phyloP scores from a whole-genome alignment of 2,329 filamentous ascomycete genomes.

The Nakataea oryzae region DNA sequence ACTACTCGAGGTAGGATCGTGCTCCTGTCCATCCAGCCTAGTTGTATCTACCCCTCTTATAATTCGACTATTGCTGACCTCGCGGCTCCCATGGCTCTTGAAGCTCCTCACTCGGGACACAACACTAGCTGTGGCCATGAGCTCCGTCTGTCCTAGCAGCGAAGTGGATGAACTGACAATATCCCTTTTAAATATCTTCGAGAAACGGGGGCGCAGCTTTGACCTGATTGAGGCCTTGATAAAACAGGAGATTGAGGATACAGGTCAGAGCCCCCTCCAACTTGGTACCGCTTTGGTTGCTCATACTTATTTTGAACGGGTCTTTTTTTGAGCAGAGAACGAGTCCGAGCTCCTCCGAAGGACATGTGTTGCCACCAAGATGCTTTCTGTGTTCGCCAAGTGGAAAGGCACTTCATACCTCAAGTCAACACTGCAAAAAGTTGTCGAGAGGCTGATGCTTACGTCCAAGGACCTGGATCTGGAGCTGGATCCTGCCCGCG shows the following conservation, averaged over 20 bases:
- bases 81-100: neutral
- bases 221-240: conserved; percentile 55
- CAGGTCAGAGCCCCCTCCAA: conserved; percentile 28
- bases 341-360: conserved; percentile 58
- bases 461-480: conserved; percentile 58
- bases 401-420: conserved; percentile 60
- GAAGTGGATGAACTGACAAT: conserved; percentile 62
- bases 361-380: conserved; percentile 62
- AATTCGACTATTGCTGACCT: conserved; percentile 6
- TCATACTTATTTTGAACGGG: neutral
- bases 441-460: conserved; percentile 54
- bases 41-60: neutral
- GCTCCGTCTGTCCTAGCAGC: conserved; percentile 53
- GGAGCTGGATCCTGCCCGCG: conserved; percentile 55
- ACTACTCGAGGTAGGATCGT: conserved; percentile 39
- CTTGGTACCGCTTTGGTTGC: neutral
- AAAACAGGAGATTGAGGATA: conserved; percentile 58
- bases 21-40: conserved; percentile 4
- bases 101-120: conserved; percentile 53
- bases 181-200: conserved; percentile 59
- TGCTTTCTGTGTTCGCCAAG: conserved; percentile 60
- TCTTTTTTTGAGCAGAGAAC: conserved; percentile 37
- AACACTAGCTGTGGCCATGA: conserved; percentile 52
- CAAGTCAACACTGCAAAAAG: conserved; percentile 53
- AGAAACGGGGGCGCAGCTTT: conserved; percentile 53